Conservation (phyloP, 1,284 basidiomycete species). For the Sanghuangporus baumii region DNA sequence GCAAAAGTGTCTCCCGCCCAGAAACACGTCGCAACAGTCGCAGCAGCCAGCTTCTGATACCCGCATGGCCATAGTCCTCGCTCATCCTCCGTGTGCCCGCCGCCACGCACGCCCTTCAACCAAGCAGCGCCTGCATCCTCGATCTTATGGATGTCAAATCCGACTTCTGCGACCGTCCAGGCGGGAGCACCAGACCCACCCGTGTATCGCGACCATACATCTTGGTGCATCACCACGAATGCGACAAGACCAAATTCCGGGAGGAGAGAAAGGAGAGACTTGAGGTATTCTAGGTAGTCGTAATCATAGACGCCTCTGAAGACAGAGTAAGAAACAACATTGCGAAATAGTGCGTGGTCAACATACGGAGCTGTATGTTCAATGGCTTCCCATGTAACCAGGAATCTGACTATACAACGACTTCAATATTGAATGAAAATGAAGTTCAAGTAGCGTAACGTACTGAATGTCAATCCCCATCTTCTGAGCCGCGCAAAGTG, state of each 20-base stretch:
- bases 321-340: not conserved
- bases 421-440: not conserved
- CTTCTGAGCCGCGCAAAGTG: conserved; percentile 75
- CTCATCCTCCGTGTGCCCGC: conserved; percentile 65
- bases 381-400: conserved; percentile 95
- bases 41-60: conserved; percentile 83
- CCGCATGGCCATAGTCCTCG: conserved; percentile 87
- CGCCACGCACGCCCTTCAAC: conserved; percentile 72
- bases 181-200: conserved; percentile 92
- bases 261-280: conserved; percentile 67
- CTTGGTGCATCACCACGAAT: conserved; percentile 83
- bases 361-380: conserved; percentile 87
- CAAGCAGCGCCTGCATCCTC: conserved; percentile 83
- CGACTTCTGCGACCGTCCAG: conserved; percentile 82
- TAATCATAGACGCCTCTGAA: conserved; percentile 75
- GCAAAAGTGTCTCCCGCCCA: conserved; percentile 88
- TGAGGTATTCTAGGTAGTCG: conserved; percentile 82
- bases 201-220: conserved; percentile 93
- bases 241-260: conserved; percentile 77
- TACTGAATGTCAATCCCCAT: conserved; percentile 86
- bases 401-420: conserved; percentile 63
- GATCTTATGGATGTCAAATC: conserved; percentile 72
- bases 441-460: conserved; percentile 24
- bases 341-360: not conserved
- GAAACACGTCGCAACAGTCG: conserved; percentile 87